Evolutionary conservation across 2,329 filamentous ascomycete species (phyloP), one percentile per base, ranked within the genome.

Genomic region (Emydomyces testavorans): DNA sequence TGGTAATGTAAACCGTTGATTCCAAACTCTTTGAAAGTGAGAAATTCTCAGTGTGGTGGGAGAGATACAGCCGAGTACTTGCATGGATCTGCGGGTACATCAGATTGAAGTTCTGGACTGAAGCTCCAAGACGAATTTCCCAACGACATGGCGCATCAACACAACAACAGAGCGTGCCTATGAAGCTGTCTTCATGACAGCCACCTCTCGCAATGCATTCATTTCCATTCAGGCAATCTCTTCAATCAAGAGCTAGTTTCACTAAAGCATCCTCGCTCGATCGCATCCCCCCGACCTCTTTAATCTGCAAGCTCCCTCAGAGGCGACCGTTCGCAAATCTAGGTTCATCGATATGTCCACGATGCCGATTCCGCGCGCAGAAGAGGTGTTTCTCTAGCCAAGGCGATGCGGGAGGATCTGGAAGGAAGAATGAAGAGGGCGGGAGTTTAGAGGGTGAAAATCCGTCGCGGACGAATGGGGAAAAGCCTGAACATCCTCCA

Each of bases 311-410:
- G 24, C 4, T 37, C 11, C n/a, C 32, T 45, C 31, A 37, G 10
- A 4, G 24, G 21, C 15, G 32, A 28, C 11, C 21, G 23, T 28
- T 28, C 20, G 10, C n/a, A 11, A 10, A 24, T 6, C 7, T 39
- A 13, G 16, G n/a, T 6, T 21, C 47, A 57, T 66, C 67, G 46
- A 62, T 63, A 48, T 72, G 69, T 53, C 45, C 68, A 53, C 65
- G 63, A 64, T 71, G 69, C 35, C 67, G 63, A 50, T 65, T 66
- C 47, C 65, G 64, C 39, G 57, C 50, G 29, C 61, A 61, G n/a
- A 54, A 54, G 7, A 50, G 53, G 26, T 41, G 49, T 20, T 61
- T 58, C 15, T 62, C 61, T 36, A 57, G 57, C 40, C 58, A 63
- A 34, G 54, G 59, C 31, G 45, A 44, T 31, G 37, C 34, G 11